Evolutionary conservation across 2,329 filamentous ascomycete species (phyloP).

Genomic region (Didymella exigua): DNA sequence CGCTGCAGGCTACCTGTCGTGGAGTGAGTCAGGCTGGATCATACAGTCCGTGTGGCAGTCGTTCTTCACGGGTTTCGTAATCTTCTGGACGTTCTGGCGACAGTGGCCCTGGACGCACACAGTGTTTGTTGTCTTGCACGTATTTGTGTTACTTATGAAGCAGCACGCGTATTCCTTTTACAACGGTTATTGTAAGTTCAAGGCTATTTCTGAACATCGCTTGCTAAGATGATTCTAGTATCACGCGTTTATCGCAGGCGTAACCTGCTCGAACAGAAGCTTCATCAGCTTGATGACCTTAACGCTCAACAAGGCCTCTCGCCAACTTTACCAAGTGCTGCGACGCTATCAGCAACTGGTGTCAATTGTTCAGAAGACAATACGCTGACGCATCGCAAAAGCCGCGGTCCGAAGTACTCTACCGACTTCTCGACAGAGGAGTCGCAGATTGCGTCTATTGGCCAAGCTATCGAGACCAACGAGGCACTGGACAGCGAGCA

Average conservation of each 20-base stretch:
- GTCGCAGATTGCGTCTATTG: slow-evolving; percentile 65
- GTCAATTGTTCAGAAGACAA: slow-evolving; percentile 16
- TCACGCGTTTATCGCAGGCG: slow-evolving; percentile 63
- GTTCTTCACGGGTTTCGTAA: slow-evolving; percentile 64
- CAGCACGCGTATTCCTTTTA: slow-evolving; percentile 81
- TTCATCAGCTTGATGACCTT: slow-evolving; percentile 64
- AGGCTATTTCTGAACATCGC: neutral
- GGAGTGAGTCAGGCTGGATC: slow-evolving; percentile 73
- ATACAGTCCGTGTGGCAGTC: slow-evolving; percentile 77
- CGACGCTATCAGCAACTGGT: slow-evolving; percentile 20
- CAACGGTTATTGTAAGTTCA: slow-evolving; percentile 66
- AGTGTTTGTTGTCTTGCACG: slow-evolving; percentile 76
- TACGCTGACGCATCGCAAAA: slow-evolving; percentile 35
- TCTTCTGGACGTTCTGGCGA: slow-evolving; percentile 70
- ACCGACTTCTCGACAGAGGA: slow-evolving; percentile 55
- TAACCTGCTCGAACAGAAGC: slow-evolving; percentile 52
- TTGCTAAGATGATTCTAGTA: slow-evolving; percentile 40
- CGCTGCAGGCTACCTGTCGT: slow-evolving; percentile 64
- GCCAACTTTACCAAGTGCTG: slow-evolving; percentile 28
- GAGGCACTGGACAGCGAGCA: slow-evolving; percentile 67
- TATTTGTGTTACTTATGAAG: slow-evolving; percentile 80
- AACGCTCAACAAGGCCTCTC: slow-evolving; percentile 51
- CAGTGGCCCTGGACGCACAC: slow-evolving; percentile 86
- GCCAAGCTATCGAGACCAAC: slow-evolving; percentile 65
- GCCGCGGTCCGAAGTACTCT: slow-evolving; percentile 47